These are phyloP conservation scores for Rhodotorula sp. DNA, from an alignment of 1,284 basidiomycete genomes.

Conservation along the genomic window DNA sequence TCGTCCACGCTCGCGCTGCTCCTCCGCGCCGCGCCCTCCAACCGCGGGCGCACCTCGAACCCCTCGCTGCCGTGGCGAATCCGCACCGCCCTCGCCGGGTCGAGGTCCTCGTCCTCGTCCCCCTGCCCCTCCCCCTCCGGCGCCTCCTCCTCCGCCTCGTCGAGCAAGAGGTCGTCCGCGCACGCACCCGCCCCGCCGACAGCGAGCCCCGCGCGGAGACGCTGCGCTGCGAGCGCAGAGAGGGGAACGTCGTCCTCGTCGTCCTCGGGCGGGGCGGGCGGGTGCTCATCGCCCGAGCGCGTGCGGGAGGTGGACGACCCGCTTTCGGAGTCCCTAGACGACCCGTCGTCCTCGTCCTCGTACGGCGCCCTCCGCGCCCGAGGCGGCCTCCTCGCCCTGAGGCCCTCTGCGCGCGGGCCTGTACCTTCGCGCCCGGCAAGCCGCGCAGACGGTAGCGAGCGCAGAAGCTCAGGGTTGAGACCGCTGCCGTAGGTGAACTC, in stretches of 20 bases:
- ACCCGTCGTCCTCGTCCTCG: not conserved
- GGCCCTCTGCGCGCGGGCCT: not conserved
- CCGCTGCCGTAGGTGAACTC: constrained; percentile 85
- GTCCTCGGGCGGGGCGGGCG: not conserved
- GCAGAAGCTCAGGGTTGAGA: constrained; percentile 25
- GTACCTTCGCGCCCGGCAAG: not conserved
- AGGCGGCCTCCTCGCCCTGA: not conserved
- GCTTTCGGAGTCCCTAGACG: not conserved
- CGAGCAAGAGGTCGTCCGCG: not conserved
- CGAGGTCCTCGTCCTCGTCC: constrained; percentile 35
- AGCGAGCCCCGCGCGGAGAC: not conserved
- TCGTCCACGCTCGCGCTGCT: not conserved
- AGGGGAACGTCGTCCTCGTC: constrained; percentile 31
- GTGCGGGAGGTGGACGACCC: not conserved
- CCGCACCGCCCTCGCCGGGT: constrained; percentile 21
- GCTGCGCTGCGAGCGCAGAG: constrained; percentile 11
- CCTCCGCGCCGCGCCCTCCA: not conserved
- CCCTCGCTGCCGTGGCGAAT: constrained; percentile 41
- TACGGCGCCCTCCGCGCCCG: not conserved
- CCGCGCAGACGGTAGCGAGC: not conserved
- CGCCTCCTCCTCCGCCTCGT: constrained; percentile 6
- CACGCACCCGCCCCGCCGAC: not conserved
- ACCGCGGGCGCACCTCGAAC: constrained; percentile 34
- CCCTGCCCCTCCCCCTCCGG: too few relatives aligned
- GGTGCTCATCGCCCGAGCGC: not conserved